These are phyloP conservation scores for Phtheirospermum japonicum DNA, from an alignment of 257 asterid genomes.

Conservation along the genomic window DNA sequence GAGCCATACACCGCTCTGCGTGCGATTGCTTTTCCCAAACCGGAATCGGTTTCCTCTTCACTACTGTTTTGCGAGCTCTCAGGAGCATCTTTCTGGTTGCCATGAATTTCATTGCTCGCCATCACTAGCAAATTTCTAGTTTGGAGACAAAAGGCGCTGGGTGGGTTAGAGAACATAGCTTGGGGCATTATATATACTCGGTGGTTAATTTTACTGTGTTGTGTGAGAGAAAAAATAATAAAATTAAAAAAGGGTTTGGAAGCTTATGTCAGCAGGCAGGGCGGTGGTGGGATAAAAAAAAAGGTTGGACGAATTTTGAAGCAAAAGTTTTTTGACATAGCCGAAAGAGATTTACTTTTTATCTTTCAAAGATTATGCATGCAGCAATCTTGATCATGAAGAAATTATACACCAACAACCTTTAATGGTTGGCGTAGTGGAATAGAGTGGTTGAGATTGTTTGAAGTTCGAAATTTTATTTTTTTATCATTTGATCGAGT, in stretches of 20 bases:
- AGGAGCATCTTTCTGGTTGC: conserved; percentile 9
- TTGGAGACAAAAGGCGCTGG: no score
- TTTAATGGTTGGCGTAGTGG: no score
- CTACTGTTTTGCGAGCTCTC: conserved; percentile 26
- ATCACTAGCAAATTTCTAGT: conserved; percentile 18
- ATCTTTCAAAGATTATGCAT: background rate
- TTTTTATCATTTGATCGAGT: no score
- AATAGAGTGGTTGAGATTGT: no score
- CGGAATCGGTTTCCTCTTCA: conserved; percentile 24
- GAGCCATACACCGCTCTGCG: conserved; percentile 46
- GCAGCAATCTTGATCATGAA: conserved; percentile 26
- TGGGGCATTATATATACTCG: background rate
- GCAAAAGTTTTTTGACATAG: conserved; percentile 38
- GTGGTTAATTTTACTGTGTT: background rate
- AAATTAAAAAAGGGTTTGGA: conserved; percentile 4
- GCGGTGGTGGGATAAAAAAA: conserved; percentile 36
- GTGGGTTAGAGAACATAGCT: no score
- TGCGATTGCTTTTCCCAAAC: conserved; percentile 44
- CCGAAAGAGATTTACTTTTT: conserved; percentile 38
- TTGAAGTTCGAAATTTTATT: no score
- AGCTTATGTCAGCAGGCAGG: conserved; percentile 13
- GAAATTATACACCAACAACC: conserved; percentile 6
- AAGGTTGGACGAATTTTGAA: conserved; percentile 38
- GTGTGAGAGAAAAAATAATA: conserved; percentile 17
- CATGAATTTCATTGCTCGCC: conserved; percentile 33